A percentile compares a stretch with the other conserved stretches of the same genome.
Conservation (phyloP, 83 land plant genomes). For the Larix sibirica region DNA sequence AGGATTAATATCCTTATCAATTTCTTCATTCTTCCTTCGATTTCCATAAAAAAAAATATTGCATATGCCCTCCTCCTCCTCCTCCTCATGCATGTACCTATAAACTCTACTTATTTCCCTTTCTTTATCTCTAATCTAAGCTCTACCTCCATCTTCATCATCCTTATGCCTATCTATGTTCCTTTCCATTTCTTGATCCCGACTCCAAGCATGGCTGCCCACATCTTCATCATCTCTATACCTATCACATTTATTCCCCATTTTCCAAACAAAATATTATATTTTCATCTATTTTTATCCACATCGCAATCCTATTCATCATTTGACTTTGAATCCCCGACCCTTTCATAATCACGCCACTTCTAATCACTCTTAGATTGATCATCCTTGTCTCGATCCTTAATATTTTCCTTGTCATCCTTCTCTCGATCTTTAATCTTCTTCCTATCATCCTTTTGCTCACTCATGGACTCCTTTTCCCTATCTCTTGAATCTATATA, state of each 20-base stretch:
- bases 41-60: conserved; percentile 8
- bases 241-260: conserved; percentile 15
- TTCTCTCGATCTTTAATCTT: too few species aligned
- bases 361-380: too few species aligned
- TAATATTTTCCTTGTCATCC: too few species aligned
- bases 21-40: conserved; percentile 27
- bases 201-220: neutral
- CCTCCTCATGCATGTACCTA: conserved; percentile 32
- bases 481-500: too few species aligned
- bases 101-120: conserved; percentile 23
- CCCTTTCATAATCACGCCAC: too few species aligned
- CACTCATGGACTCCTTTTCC: too few species aligned
- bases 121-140: conserved; percentile 6
- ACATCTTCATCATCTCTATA: conserved; percentile 11
- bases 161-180: conserved; percentile 32
- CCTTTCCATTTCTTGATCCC: conserved; percentile 23
- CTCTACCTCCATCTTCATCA: conserved; percentile 30
- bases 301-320: too few species aligned
- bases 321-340: too few species aligned
- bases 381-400: too few species aligned
- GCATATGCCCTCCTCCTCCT: conserved; percentile 17
- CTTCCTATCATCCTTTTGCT: too few species aligned
- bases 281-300: too few species aligned
- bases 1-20: conserved; percentile 14
- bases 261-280: too few species aligned